Conservation (phyloP, 2,329 filamentous ascomycete species). For the Xylariaceae sp. region DNA sequence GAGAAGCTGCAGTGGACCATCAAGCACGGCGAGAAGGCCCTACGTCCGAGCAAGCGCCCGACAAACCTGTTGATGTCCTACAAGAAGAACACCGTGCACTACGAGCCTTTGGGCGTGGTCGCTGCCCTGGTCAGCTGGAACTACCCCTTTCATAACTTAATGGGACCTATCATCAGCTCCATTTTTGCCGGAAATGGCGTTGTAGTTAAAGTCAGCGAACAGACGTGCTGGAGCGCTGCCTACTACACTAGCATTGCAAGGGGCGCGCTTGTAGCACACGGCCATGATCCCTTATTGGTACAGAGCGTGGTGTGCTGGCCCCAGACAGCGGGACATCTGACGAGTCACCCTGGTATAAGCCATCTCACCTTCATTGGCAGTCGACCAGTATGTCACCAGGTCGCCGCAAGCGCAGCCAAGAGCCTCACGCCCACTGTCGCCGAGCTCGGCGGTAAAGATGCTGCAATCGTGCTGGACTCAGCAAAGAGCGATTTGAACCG, state of each 20-base stretch:
- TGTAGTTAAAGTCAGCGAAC: constrained; percentile 91
- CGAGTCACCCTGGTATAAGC: constrained; percentile 78
- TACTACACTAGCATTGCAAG: constrained; percentile 83
- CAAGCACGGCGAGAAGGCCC: constrained; percentile 80
- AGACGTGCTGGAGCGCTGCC: constrained; percentile 87
- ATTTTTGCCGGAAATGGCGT: constrained; percentile 91
- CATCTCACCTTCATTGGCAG: constrained; percentile 98
- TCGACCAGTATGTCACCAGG: constrained; percentile 80
- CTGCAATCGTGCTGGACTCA: constrained; percentile 86
- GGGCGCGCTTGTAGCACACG: constrained; percentile 78
- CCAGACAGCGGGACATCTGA: constrained; percentile 76
- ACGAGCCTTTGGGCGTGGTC: constrained; percentile 91
- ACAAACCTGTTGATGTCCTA: constrained; percentile 95
- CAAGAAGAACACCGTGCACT: constrained; percentile 87
- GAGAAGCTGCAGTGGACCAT: constrained; percentile 97
- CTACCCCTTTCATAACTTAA: constrained; percentile 93
- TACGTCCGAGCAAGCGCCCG: constrained; percentile 72
- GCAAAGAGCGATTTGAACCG: constrained; percentile 65
- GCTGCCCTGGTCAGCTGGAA: constrained; percentile 96
- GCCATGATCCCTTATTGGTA: constrained; percentile 78
- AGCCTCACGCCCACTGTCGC: constrained; percentile 85
- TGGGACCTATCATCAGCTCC: constrained; percentile 86
- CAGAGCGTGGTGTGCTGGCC: constrained; percentile 91
- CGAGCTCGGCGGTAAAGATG: constrained; percentile 94
- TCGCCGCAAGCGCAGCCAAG: constrained; percentile 84